Percentiles rank a stretch among this genome's conserved stretches.
Evolutionary conservation across 352 stramenopile genomes (phyloP).

Genomic region (Globisporangium apiculatum): DNA sequence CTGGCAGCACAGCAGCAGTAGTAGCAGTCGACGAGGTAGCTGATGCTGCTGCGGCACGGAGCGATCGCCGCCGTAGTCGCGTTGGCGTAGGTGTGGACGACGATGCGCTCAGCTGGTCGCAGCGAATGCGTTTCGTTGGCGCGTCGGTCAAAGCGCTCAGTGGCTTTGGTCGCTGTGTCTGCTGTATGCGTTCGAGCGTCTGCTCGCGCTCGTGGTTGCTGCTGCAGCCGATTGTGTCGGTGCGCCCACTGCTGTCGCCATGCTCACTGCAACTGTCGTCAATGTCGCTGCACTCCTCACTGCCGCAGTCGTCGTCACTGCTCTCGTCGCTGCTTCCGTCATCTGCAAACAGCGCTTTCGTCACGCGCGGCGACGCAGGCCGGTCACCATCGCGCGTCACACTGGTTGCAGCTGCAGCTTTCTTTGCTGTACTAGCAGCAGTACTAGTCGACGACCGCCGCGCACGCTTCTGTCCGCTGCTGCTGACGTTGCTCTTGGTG

Average conservation of each 20-base stretch:
- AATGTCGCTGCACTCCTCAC: slow-evolving; percentile 4
- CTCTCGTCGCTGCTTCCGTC: slow-evolving; percentile 22
- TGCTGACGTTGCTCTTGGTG: slow-evolving; percentile 6
- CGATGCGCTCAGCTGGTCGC: background rate
- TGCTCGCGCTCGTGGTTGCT: background rate
- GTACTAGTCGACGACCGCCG: background rate
- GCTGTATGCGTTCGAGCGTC: background rate
- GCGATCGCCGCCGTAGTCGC: background rate
- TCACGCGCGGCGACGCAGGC: slow-evolving; percentile 15
- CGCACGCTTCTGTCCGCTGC: slow-evolving; percentile 10
- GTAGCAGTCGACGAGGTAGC: too few species aligned
- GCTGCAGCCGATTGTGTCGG: background rate
- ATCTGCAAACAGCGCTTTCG: slow-evolving; percentile 22
- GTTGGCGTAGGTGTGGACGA: slow-evolving; percentile 1
- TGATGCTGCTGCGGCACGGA: background rate
- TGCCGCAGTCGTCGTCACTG: slow-evolving; percentile 15
- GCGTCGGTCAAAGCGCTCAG: background rate
- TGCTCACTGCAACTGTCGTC: background rate
- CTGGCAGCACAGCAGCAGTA: background rate
- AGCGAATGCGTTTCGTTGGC: background rate
- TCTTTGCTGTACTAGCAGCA: background rate
- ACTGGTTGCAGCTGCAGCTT: slow-evolving; percentile 1
- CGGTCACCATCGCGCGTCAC: background rate
- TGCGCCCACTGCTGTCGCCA: slow-evolving; percentile 3
- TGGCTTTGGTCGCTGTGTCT: background rate